phyloP scores from a whole-genome alignment of 306 rosid species.

The Myrica gale region DNA sequence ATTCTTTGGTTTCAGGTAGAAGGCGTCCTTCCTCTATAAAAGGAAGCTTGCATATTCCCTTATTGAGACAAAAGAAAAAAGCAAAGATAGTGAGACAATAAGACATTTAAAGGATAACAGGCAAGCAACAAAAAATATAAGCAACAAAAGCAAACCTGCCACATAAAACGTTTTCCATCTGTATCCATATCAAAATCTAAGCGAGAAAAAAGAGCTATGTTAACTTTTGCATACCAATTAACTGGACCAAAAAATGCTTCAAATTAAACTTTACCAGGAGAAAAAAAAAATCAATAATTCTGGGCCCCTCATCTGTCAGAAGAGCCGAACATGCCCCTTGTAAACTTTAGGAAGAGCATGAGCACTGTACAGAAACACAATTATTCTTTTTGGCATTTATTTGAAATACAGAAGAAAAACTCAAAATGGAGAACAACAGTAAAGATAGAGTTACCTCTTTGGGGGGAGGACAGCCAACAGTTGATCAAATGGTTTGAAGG shows the following conservation, averaged over 20 bases:
- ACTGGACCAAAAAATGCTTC: neutral
- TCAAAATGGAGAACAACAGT: too few species aligned
- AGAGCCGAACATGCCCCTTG: conserved; percentile 22
- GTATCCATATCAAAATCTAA: conserved; percentile 49
- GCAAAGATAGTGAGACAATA: neutral
- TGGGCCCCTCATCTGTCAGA: conserved; percentile 40
- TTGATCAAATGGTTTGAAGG: conserved; percentile 57
- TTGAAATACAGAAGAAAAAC: neutral
- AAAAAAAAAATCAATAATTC: conserved; percentile 43
- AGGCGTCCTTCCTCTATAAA: conserved; percentile 49
- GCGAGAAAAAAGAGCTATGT: neutral
- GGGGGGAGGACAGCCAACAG: conserved; percentile 55
- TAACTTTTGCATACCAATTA: neutral
- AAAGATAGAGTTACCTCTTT: conserved; percentile 32
- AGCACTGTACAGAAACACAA: conserved; percentile 26
- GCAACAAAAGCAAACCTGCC: conserved; percentile 46
- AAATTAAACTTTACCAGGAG: conserved; percentile 35
- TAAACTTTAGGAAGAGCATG: conserved; percentile 47
- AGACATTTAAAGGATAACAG: neutral
- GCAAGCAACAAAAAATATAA: neutral
- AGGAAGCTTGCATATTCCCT: conserved; percentile 56
- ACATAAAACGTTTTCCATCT: conserved; percentile 49
- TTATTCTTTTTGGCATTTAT: neutral
- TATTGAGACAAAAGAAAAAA: neutral
- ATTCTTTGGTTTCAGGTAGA: conserved; percentile 38